Evolutionary conservation across 2,329 filamentous ascomycete species (phyloP), one percentile per base, ranked within the genome.

Genomic region (Verticillium alfalfae): DNA sequence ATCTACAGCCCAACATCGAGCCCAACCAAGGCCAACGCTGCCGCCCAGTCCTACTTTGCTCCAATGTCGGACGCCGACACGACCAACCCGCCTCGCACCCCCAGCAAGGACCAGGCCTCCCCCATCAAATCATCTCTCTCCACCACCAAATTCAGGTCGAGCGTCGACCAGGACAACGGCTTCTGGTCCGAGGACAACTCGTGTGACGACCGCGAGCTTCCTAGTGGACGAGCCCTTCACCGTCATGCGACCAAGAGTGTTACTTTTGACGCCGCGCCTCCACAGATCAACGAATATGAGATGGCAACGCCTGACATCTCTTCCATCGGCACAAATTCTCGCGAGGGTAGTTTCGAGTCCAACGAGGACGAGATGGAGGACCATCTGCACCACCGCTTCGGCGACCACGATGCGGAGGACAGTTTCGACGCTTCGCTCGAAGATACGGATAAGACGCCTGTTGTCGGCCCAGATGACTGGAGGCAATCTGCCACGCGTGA

Each of bases 381-480:
- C 55, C 81, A 87, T 55, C 78, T 79, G 22, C 77, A 79, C 62
- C 83, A 79, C 64, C 72, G 75, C 45, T 73, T 82, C 9, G 84
- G 84, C 54, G 87, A 84, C 34, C 84, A 83, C 5, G 78, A 85
- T 34, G 83, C 86, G 54, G 91, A 94, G 52, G 94, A 97, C 71
- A 97, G 94, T 78, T 98, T 98, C 68, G 94, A 98, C 75, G 94
- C 92, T 15, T 96, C 93, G 7, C 83, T 98, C 1, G 94, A 98
- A 75, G 94, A 98, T 71, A 94, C 92, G 5, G 92, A 96, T 70
- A 98, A 98, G 81, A 98, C 95, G 1, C 95, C 95, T 0, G 95
- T 99, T 12, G 94, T 99, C n/a, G 86, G 96, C 26, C 95, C 95
- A 0, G 95, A 98, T 70, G 93, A 97, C 72, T 99, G 95, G 95